Evolutionary conservation across 345 rosid genomes (phyloP), one percentile per base, ranked within the genome.

Genomic region (Erodium maritimum): DNA sequence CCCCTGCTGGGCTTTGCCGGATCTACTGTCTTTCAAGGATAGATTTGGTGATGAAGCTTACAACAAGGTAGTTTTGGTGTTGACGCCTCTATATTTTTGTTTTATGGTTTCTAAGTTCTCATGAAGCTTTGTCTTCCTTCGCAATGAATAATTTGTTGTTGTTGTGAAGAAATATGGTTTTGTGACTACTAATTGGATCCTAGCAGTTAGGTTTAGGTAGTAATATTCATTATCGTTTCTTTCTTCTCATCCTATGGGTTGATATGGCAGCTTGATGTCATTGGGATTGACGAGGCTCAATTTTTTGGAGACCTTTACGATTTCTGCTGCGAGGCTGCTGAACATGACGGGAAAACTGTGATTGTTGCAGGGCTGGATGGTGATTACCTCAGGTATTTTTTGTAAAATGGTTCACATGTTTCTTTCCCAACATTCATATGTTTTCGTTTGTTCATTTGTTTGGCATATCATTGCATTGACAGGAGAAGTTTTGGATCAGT

Each of bases 261-360:
- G 5, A 21, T 21, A 22, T 62, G 58, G 48, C 82, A 91, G 99
- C 59, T 93, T 61, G 90, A 93, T 69, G 94, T 93, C 56, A 86
- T 89, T 54, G 99, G 96, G 33, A 82, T 93, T 24, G 99, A 93
- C n/a, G 99, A 93, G 63, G 99, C 91, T 22, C 96, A 93, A 59
- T 89, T 89, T 58, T 93, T 93, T 21, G 89, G 80, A 54, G 99
- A 93, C 64, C 94, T 93, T 5, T 93, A 93, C 58, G 96, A 83
- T 66, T 93, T 93, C 73, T 93, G 99, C 70, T 75, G 79, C 71
- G 65, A 78, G 59, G 88, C 84, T n/a, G 99, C 94, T 21, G 99
- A 89, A 56, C 73, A 61, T 1, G 96, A 93, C 50, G 84, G 96
- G 17, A 89, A 93, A 65, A 83, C 70, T 2, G 71, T 93, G 17